phyloP scores from a whole-genome alignment of 2,329 filamentous ascomycete genomes.

The Fusarium algeriense region DNA sequence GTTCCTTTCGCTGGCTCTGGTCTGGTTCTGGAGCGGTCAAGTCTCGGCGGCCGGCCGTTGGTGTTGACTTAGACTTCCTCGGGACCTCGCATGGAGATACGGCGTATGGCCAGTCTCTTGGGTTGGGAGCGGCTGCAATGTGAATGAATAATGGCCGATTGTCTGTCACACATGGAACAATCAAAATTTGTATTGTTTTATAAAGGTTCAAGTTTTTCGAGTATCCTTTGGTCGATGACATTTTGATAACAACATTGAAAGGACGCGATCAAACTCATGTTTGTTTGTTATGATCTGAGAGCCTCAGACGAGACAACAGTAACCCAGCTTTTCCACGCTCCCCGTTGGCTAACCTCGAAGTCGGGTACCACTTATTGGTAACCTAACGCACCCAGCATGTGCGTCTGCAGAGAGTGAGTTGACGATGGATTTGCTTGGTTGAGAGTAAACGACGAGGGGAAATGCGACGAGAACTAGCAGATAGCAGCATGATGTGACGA shows the following conservation, averaged over 20 bases:
- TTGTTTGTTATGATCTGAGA: slow-evolving; percentile 45
- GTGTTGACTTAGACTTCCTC: slow-evolving; percentile 37
- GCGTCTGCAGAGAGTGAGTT: slow-evolving; percentile 33
- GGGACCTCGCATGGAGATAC: slow-evolving; percentile 42
- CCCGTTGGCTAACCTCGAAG: slow-evolving; percentile 22
- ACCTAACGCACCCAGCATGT: slow-evolving; percentile 26
- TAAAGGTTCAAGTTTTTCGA: slow-evolving; percentile 16
- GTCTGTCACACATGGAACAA: slow-evolving; percentile 25
- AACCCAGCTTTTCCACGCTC: slow-evolving; percentile 18
- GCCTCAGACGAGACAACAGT: slow-evolving; percentile 41
- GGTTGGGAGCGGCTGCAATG: slow-evolving; percentile 27
- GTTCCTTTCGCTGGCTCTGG: slow-evolving; percentile 10
- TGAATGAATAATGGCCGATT: slow-evolving; percentile 24
- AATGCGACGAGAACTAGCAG: slow-evolving; percentile 23
- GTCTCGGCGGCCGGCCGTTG: slow-evolving; percentile 31
- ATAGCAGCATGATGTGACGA: slow-evolving; percentile 26
- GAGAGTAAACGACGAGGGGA: slow-evolving; percentile 26
- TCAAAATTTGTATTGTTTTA: slow-evolving; percentile 10
- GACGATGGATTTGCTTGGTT: slow-evolving; percentile 34
- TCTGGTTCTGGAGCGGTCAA: slow-evolving; percentile 35
- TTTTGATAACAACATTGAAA: slow-evolving; percentile 6
- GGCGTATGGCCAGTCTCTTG: slow-evolving; percentile 35
- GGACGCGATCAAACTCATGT: slow-evolving; percentile 39
- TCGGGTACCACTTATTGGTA: slow-evolving; percentile 36
- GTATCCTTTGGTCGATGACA: slow-evolving; percentile 22